Evolutionary conservation across 2,329 filamentous ascomycete species (phyloP).

Genomic region (Rhytidhysteron rufulum): DNA sequence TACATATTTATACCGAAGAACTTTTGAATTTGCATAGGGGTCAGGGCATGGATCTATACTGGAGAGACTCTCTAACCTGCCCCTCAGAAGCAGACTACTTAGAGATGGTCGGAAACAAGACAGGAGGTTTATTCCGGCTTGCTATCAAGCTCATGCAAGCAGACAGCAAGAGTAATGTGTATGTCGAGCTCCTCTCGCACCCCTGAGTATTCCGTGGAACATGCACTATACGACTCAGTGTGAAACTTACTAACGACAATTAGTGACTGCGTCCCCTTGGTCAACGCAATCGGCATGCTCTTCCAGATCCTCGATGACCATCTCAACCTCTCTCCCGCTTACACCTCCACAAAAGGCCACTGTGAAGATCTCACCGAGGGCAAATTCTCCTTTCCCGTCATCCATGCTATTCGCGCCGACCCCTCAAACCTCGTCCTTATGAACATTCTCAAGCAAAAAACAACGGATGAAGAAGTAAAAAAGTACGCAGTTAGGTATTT

Average conservation of each 20-base stretch:
- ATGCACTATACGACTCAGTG: neutral
- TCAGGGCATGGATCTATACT: slow-evolving; percentile 89
- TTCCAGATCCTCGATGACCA: slow-evolving; percentile 95
- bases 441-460: slow-evolving; percentile 90
- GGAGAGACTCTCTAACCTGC: slow-evolving; percentile 80
- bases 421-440: slow-evolving; percentile 73
- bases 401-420: slow-evolving; percentile 82
- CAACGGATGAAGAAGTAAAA: slow-evolving; percentile 82
- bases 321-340: slow-evolving; percentile 68
- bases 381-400: slow-evolving; percentile 94
- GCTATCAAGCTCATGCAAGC: slow-evolving; percentile 87
- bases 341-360: slow-evolving; percentile 85
- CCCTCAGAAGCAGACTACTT: slow-evolving; percentile 85
- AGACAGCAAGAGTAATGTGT: slow-evolving; percentile 53
- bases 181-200: slow-evolving; percentile 11
- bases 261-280: slow-evolving; percentile 74
- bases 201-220: slow-evolving; percentile 3
- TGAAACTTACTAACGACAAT: slow-evolving; percentile 5
- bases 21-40: slow-evolving; percentile 79
- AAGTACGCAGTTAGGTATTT: slow-evolving; percentile 87
- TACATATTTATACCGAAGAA: slow-evolving; percentile 76
- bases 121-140: slow-evolving; percentile 78
- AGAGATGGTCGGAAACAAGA: slow-evolving; percentile 93
- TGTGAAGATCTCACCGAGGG: slow-evolving; percentile 96
- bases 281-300: slow-evolving; percentile 78